Evolutionary conservation across 2,329 filamentous ascomycete genomes (phyloP).

Genomic region (Aspergillus sp.): DNA sequence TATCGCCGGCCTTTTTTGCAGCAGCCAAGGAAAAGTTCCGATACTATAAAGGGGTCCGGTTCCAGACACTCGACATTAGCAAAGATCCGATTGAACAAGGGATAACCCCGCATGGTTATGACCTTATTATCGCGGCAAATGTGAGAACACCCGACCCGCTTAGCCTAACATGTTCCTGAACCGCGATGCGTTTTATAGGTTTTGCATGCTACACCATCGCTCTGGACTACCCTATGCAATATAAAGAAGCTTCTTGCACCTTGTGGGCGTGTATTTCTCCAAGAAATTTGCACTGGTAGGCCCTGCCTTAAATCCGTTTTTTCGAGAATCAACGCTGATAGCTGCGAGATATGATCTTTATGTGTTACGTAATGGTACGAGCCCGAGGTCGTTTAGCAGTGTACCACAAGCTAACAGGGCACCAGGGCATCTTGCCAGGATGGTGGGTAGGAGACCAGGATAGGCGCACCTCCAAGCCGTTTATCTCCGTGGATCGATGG

Average conservation of each 20-base stretch:
- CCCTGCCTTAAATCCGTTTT: too few species aligned
- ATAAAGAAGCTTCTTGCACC: constrained; percentile 32
- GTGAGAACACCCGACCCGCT: too few species aligned
- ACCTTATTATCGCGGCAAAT: constrained; percentile 35
- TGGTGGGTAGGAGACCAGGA: constrained; percentile 39
- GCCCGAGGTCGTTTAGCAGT: too few species aligned
- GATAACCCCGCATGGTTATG: constrained; percentile 25
- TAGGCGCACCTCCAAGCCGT: constrained; percentile 16
- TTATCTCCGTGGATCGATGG: constrained; percentile 18
- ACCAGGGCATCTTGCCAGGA: constrained; percentile 34
- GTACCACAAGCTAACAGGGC: too few species aligned
- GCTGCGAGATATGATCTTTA: too few species aligned
- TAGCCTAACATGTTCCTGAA: too few species aligned
- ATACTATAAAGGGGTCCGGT: constrained; percentile 24
- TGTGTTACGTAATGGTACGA: too few species aligned
- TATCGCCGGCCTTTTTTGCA: constrained; percentile 28
- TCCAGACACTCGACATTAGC: constrained; percentile 29
- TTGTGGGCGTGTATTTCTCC: constrained; percentile 49
- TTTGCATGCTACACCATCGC: constrained; percentile 21
- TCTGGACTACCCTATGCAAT: constrained; percentile 24
- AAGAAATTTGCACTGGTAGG: too few species aligned
- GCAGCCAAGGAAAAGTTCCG: constrained; percentile 23
- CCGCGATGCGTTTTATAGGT: too few species aligned
- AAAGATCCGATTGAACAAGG: constrained; percentile 29
- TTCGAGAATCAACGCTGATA: too few species aligned